phyloP scores from a whole-genome alignment of 495 filamentous ascomycete species.

The Melanomma pulvis-pyrius region DNA sequence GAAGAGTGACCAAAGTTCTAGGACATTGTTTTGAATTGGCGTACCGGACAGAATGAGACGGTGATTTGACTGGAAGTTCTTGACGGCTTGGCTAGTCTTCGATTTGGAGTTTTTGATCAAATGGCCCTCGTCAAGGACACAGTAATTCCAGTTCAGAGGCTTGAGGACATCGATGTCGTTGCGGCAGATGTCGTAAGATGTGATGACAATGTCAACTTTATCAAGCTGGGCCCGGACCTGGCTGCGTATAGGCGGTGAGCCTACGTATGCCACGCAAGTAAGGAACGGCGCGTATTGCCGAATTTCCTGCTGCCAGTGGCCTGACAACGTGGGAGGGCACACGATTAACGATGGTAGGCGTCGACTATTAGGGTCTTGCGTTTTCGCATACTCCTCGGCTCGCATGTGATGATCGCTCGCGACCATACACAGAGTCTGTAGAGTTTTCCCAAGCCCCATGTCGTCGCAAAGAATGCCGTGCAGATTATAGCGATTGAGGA shows the following conservation, averaged over 20 bases:
- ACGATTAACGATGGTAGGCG: slow-evolving; percentile 90
- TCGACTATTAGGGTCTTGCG: slow-evolving; percentile 71
- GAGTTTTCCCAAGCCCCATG: slow-evolving; percentile 97
- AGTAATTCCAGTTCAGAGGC: slow-evolving; percentile 91
- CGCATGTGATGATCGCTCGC: slow-evolving; percentile 95
- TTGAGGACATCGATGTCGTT: slow-evolving; percentile 88
- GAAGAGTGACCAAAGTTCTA: slow-evolving; percentile 98
- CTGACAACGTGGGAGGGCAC: slow-evolving; percentile 95
- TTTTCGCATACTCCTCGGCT: slow-evolving; percentile 83
- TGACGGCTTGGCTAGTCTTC: slow-evolving; percentile 89
- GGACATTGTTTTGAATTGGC: slow-evolving; percentile 96
- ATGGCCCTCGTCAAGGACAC: slow-evolving; percentile 95
- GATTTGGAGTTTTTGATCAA: slow-evolving; percentile 98
- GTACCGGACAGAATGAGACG: slow-evolving; percentile 95
- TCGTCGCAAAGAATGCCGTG: slow-evolving; percentile 99
- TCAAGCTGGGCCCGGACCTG: slow-evolving; percentile 67
- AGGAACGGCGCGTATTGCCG: slow-evolving; percentile 94
- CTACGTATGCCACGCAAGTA: slow-evolving; percentile 83
- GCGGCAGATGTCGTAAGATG: slow-evolving; percentile 94
- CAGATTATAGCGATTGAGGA: slow-evolving; percentile 95
- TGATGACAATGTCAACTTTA: slow-evolving; percentile 87
- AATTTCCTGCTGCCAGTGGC: slow-evolving; percentile 98
- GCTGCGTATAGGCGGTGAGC: slow-evolving; percentile 76
- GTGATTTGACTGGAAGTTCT: slow-evolving; percentile 84
- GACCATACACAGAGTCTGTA: slow-evolving; percentile 97